Evolutionary conservation across 202 grass and related monocot genomes (phyloP).

Genomic region (Digitaria exilis): DNA sequence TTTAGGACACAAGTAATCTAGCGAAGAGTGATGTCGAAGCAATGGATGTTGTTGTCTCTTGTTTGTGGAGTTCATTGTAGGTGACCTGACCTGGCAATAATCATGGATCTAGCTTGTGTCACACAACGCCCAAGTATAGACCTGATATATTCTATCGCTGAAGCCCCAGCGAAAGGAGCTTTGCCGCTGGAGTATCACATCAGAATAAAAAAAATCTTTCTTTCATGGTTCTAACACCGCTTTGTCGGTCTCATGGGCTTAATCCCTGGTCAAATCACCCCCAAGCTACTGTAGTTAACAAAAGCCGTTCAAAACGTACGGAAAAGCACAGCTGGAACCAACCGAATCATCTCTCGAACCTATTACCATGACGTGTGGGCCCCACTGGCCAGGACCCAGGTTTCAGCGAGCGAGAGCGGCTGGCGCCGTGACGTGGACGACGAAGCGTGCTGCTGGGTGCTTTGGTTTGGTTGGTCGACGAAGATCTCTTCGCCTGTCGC

Average conservation of each 20-base stretch:
- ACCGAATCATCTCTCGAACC: no score
- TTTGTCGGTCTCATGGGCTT: constrained; percentile 64
- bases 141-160: constrained; percentile 8
- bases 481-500: constrained; percentile 29
- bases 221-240: constrained; percentile 55
- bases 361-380: background rate
- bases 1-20: background rate
- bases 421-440: background rate
- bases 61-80: constrained; percentile 11
- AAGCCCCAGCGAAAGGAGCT: background rate
- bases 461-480: no score
- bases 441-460: no score
- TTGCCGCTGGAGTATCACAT: constrained; percentile 21
- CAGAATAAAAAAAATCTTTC: constrained; percentile 32
- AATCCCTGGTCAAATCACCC: constrained; percentile 59
- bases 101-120: constrained; percentile 40
- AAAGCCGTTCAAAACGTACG: constrained; percentile 24
- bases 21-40: constrained; percentile 45
- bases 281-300: background rate
- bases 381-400: accelerated
- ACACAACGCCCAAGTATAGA: constrained; percentile 18
- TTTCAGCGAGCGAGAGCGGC: background rate
- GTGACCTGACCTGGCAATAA: background rate
- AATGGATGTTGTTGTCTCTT: constrained; percentile 52
- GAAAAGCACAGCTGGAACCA: background rate